Percentiles rank a stretch among this genome's conserved stretches.
These are phyloP conservation scores for Austroboletus festivus DNA, from an alignment of 768 basidiomycete species.

Conservation along the genomic window DNA sequence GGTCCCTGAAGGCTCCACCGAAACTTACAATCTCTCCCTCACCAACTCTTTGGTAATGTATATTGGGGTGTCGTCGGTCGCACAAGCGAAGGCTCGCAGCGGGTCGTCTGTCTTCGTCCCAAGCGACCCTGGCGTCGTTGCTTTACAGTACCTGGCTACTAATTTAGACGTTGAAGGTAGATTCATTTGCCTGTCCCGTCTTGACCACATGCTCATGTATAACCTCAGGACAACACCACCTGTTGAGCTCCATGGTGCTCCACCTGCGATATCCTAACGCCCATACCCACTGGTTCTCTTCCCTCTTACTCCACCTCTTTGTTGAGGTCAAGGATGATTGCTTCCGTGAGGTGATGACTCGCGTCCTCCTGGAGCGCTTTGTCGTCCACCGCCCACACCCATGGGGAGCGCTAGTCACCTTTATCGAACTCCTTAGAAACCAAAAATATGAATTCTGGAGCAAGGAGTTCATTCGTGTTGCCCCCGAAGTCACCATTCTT, in stretches of 20 bases:
- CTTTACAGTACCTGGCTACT: slow-evolving; percentile 77
- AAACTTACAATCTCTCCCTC: slow-evolving; percentile 81
- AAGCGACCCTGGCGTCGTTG: slow-evolving; percentile 79
- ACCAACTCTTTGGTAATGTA: slow-evolving; percentile 96
- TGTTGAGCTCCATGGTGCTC: slow-evolving; percentile 88
- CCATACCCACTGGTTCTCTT: slow-evolving; percentile 98
- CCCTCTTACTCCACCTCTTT: slow-evolving; percentile 85
- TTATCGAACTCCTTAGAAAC: slow-evolving; percentile 90
- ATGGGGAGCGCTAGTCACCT: slow-evolving; percentile 91
- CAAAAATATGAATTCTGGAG: slow-evolving; percentile 89
- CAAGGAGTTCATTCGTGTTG: slow-evolving; percentile 80
- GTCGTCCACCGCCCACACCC: slow-evolving; percentile 94
- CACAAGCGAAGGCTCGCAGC: slow-evolving; percentile 81
- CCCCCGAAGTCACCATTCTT: slow-evolving; percentile 81
- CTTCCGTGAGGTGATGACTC: slow-evolving; percentile 80
- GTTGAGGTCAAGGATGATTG: slow-evolving; percentile 70
- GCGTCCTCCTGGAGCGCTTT: slow-evolving; percentile 89
- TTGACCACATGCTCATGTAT: background rate
- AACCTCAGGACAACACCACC: slow-evolving; percentile 83
- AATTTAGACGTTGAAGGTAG: slow-evolving; percentile 90
- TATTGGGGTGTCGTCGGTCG: slow-evolving; percentile 89
- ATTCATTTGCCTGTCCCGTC: slow-evolving; percentile 12
- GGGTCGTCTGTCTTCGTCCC: slow-evolving; percentile 79
- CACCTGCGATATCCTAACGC: slow-evolving; percentile 97
- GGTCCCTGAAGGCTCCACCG: slow-evolving; percentile 44